phyloP scores from a whole-genome alignment of 805 yeast species.

The Starmerella vaccinii region DNA sequence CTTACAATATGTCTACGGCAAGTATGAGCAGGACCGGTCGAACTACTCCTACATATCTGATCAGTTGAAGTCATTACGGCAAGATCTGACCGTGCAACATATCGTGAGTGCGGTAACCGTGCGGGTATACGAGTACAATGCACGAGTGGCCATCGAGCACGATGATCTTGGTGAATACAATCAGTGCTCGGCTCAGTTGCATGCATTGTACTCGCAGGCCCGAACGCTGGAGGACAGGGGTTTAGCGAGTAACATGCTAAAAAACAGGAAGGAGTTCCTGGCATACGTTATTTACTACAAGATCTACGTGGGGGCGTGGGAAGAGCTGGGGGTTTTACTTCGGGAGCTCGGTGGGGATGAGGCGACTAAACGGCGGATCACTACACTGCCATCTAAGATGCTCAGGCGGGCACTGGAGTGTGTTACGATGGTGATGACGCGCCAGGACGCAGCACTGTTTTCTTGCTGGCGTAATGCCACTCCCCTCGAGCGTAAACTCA shows the following conservation, averaged over 20 bases:
- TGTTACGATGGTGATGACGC: not conserved
- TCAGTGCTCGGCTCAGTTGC: slow-evolving; percentile 81
- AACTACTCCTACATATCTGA: slow-evolving; percentile 68
- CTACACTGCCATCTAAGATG: not conserved
- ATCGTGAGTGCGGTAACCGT: slow-evolving; percentile 69
- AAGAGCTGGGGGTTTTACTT: not conserved
- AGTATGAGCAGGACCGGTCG: slow-evolving; percentile 42
- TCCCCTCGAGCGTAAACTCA: slow-evolving; percentile 13
- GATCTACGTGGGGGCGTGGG: slow-evolving; percentile 6
- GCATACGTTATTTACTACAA: slow-evolving; percentile 15
- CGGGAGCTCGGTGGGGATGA: not conserved
- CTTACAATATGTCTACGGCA: slow-evolving; percentile 42
- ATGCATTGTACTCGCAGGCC: slow-evolving; percentile 28
- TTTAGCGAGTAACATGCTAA: not conserved
- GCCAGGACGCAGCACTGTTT: not conserved
- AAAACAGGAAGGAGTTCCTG: slow-evolving; percentile 11
- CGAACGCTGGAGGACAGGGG: not conserved
- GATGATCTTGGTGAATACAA: slow-evolving; percentile 88
- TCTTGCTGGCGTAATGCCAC: not conserved
- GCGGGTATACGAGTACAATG: slow-evolving; percentile 73
- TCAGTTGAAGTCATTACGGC: slow-evolving; percentile 85
- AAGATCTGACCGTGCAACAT: slow-evolving; percentile 86
- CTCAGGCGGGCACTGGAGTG: slow-evolving; percentile 9
- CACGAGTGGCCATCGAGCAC: slow-evolving; percentile 72
- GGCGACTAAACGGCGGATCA: not conserved